Base-by-base conservation (phyloP, 306 rosid genomes). In the Carpinus viminea region DNA sequence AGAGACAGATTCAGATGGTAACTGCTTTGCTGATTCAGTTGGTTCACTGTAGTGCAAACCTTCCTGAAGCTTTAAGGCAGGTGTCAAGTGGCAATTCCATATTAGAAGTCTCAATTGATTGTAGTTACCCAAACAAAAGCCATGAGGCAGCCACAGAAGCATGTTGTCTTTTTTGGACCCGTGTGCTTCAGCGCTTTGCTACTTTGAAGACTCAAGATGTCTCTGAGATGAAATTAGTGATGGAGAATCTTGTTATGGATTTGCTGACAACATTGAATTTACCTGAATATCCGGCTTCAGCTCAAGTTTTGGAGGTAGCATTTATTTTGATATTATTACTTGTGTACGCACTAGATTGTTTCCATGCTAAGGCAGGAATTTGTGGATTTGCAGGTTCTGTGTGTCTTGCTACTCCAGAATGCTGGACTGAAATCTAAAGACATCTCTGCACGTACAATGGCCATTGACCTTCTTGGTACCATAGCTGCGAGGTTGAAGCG, bases 401-500 rank as follows among this genome's bases (percentile, higher is more conserved):
- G 98, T 61, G 98, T 93, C 72, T 83, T 96, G 65, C 87, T 96
- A 79, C 93, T 96, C 26, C 96, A 91, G 79, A 96, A 96, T 89
- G 98, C 97, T 45, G 98, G 97, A 76, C 88, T 81, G 61, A 93
- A 91, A 78, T 93, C 98, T 73, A 96, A 96, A 88, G 99, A 96
- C 78, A 68, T 86, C 60, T 79, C 91, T 80, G 94, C 92, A 77
- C 99, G 97, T 66, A 80, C 91, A 50, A 76, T 96, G 97, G 98
- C 99, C 2, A 96, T 96, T 66, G 99, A 96, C 74, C 87, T 96
- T 93, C 97, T 96, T 34, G 99, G 99, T 78, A 93, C 93, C 46
- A 87, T 96, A 90, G 99, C 99, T 79, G 97, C 99, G 3, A 96
- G 99, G 89, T 89, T 96, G 92, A 96, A 96, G 93, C 98, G 93